phyloP scores from a whole-genome alignment of 257 asterid genomes.

The Jacaranda copaia region DNA sequence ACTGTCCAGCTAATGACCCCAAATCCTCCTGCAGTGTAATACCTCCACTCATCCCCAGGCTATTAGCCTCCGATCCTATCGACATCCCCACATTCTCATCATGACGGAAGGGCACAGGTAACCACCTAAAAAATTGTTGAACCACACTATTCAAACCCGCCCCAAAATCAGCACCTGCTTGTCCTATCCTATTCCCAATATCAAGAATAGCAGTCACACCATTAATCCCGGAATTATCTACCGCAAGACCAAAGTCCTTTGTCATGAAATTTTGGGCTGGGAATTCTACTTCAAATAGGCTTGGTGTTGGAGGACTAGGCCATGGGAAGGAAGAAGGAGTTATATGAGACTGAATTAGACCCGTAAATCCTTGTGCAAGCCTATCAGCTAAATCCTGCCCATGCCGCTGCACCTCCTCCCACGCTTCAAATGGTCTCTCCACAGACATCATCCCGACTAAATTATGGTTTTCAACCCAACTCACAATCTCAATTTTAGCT shows the following conservation, averaged over 20 bases:
- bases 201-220: conserved; percentile 91
- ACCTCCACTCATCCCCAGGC: conserved; percentile 53
- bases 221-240: conserved; percentile 62
- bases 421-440: conserved; percentile 93
- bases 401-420: conserved; percentile 99
- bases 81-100: conserved; percentile 61
- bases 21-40: conserved; percentile 75
- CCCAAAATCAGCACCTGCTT: conserved; percentile 87
- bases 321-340: conserved; percentile 78
- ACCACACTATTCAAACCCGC: conserved; percentile 79
- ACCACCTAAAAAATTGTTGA: conserved; percentile 69
- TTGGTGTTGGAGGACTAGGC: conserved; percentile 74
- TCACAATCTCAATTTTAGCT: background rate
- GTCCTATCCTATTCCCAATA: conserved; percentile 91
- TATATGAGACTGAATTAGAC: conserved; percentile 82
- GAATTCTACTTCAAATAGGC: conserved; percentile 78
- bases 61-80: conserved; percentile 43
- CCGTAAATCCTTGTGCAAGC: conserved; percentile 86
- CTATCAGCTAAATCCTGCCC: conserved; percentile 89
- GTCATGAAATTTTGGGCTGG: conserved; percentile 62
- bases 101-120: conserved; percentile 76
- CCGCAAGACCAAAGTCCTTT: conserved; percentile 64
- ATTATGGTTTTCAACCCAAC: background rate
- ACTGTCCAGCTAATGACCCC: conserved; percentile 76
- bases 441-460: conserved; percentile 68